A percentile compares a stretch with the other conserved stretches of the same genome.
Evolutionary conservation across 176 grass and related monocot genomes (phyloP).

Genomic region (Canna indica): DNA sequence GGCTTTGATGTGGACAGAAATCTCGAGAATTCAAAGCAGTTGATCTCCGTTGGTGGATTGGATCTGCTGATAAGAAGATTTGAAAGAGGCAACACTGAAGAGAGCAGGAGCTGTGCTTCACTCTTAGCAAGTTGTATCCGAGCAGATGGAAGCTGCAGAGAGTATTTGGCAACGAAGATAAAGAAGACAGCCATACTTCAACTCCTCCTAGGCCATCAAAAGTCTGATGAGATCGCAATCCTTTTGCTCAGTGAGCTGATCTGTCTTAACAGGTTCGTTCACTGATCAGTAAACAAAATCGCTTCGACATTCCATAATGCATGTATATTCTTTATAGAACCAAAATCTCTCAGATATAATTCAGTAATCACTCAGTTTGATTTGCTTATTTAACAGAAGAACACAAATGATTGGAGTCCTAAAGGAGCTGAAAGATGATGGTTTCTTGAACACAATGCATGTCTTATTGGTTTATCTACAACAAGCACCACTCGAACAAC

Average conservation of each 20-base stretch:
- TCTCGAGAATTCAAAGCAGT: slow-evolving; percentile 78
- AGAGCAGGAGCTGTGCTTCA: slow-evolving; percentile 58
- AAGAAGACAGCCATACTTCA: slow-evolving; percentile 66
- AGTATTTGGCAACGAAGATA: slow-evolving; percentile 61
- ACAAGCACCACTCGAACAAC: slow-evolving; percentile 62
- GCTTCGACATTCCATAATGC: slow-evolving; percentile 11
- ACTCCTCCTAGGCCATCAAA: slow-evolving; percentile 55
- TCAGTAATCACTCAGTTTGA: no score
- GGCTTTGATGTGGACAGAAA: slow-evolving; percentile 89
- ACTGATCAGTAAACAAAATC: not conserved
- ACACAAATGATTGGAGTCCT: slow-evolving; percentile 52
- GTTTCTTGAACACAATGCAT: slow-evolving; percentile 84
- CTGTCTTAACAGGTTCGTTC: slow-evolving; percentile 72
- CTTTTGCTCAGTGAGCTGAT: slow-evolving; percentile 65
- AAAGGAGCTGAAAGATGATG: slow-evolving; percentile 63
- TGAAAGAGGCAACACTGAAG: slow-evolving; percentile 34
- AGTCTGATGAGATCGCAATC: slow-evolving; percentile 46
- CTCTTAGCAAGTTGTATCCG: slow-evolving; percentile 58
- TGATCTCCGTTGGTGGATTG: slow-evolving; percentile 74
- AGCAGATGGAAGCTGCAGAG: slow-evolving; percentile 73
- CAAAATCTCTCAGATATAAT: no score
- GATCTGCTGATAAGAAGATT: slow-evolving; percentile 61
- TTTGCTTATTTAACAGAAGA: slow-evolving; percentile 50
- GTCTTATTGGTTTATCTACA: slow-evolving; percentile 82
- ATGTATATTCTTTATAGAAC: no score